phyloP scores from a whole-genome alignment of 805 yeast species.

The Teunomyces gatunensis region DNA sequence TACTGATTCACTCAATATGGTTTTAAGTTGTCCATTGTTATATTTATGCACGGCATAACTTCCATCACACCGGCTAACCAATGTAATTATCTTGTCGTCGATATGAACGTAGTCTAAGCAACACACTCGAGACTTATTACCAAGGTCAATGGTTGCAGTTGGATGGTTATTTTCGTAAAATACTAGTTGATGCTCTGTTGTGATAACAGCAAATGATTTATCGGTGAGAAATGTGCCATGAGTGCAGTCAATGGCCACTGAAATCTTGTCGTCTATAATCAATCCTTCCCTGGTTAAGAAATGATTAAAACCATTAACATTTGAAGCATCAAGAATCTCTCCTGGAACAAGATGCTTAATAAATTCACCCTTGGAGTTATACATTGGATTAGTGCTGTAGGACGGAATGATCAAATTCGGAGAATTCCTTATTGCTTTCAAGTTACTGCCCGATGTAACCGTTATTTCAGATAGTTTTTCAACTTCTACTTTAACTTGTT shows the following conservation, averaged over 20 bases:
- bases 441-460: neutral
- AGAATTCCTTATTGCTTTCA: neutral
- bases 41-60: neutral
- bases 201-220: neutral
- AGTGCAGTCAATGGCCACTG: neutral
- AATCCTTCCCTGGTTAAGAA: neutral
- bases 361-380: neutral
- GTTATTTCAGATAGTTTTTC: no score
- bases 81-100: neutral
- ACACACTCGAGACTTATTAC: neutral
- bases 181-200: neutral
- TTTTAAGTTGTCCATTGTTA: no score
- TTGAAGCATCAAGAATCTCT: neutral
- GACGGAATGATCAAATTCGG: neutral
- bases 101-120: no score
- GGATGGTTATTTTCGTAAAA: neutral
- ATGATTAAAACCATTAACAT: neutral
- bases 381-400: neutral
- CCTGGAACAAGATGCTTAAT: neutral
- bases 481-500: neutral
- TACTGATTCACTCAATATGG: neutral
- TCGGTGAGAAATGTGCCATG: neutral
- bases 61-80: constrained; percentile 1
- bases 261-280: neutral
- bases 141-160: neutral